Evolutionary conservation across 2,329 filamentous ascomycete species (phyloP), one percentile per base, ranked within the genome.

Genomic region (Ramichloridium luteum): DNA sequence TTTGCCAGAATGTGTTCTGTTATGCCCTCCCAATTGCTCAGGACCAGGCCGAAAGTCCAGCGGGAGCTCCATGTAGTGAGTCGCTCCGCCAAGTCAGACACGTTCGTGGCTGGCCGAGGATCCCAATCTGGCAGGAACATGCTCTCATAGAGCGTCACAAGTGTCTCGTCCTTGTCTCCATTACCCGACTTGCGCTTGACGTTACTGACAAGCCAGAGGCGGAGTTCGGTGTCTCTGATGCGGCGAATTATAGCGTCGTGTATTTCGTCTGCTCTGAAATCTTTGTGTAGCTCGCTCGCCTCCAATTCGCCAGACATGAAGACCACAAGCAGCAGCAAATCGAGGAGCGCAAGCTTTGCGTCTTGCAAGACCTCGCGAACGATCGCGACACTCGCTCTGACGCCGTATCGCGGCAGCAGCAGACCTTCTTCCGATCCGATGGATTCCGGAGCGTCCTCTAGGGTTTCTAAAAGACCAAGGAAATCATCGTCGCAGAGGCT

Each of bases 231-330:
- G 41, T 82, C 72, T 42, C 70, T 72, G 12, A 98, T 65, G 34
- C 78, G 69, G n/a, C 66, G 62, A 18, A 90, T 64, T 4, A 94
- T 65, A 28, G 72, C 67, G 47, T 73, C 60, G 57, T 80, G 88
- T 20, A 88, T 72, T 3, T 67, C 11, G 55, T 51, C 1, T 64
- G 60, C 30, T 79, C 38, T 73, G 36, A 90, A 77, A 16, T 77
- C 71, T 6, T 66, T 62, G 2, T 72, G 72, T 11, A 80, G 72
- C 25, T 83, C 75, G 25, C 78, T 74, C 42, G 76, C 72, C 36
- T 86, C 80, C 32, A 82, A 71, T 50, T 90, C 83, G 23, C 77
- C 77, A 53, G 90, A 80, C 67, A 96, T 79, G 54, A 94, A 85
- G 6, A 90, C 70, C 11, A 93, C 66, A 5, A 98, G 67, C 3